These are phyloP conservation scores for Fusarium fujikuroi DNA, from an alignment of 2,329 filamentous ascomycete species.

Conservation along the genomic window DNA sequence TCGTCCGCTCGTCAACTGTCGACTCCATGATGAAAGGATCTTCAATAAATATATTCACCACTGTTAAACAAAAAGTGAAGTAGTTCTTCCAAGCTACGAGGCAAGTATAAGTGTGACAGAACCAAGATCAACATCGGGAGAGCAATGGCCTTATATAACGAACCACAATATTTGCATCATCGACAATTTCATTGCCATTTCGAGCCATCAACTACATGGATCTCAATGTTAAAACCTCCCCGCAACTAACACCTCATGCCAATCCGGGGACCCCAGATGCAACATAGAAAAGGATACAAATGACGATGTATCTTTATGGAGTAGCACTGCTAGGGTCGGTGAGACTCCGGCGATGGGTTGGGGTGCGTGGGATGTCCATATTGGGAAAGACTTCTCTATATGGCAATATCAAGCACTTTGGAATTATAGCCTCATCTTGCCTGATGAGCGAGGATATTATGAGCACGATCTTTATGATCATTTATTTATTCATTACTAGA, in stretches of 20 bases:
- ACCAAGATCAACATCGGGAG: background rate
- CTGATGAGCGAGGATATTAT: background rate
- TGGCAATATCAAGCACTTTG: conserved; percentile 24
- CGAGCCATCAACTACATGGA: background rate
- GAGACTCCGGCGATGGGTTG: conserved; percentile 22
- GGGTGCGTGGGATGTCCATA: conserved; percentile 19
- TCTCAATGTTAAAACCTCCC: background rate
- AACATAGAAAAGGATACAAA: background rate
- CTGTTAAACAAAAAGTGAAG: background rate
- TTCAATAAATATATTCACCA: background rate
- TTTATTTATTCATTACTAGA: background rate
- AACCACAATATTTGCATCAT: background rate
- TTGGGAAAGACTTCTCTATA: conserved; percentile 7
- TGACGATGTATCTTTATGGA: background rate
- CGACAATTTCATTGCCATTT: background rate
- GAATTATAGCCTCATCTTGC: background rate
- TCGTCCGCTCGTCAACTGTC: conserved; percentile 26
- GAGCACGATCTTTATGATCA: fast-evolving
- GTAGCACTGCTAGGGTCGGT: conserved; percentile 2
- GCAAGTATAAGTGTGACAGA: background rate
- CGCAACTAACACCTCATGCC: conserved; percentile 2
- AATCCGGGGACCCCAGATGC: conserved; percentile 42
- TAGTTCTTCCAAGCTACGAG: background rate
- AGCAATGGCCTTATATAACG: conserved; percentile 6
- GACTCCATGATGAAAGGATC: conserved; percentile 14